Percentiles rank a stretch among this genome's conserved stretches.
These are phyloP conservation scores for Ceratocystis diversiconidia DNA, from an alignment of 2,329 filamentous ascomycete genomes.

Conservation along the genomic window DNA sequence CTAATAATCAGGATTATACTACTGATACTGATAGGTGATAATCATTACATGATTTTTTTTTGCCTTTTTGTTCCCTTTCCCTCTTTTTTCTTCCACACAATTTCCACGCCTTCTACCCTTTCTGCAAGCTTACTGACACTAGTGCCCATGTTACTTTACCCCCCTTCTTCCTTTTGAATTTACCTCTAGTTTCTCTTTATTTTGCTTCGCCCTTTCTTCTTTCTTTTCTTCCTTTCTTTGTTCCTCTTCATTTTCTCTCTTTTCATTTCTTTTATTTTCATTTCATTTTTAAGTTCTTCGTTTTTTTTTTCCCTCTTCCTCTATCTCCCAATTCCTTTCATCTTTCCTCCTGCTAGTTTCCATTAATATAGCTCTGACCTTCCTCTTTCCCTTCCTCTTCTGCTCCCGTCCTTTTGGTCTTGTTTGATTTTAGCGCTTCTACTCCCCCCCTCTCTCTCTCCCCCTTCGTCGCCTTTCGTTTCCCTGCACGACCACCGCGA, in stretches of 20 bases:
- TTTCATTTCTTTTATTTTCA: neutral
- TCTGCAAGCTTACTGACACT: conserved; percentile 1
- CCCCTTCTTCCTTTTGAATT: conserved; percentile 1
- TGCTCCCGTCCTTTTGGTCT: neutral
- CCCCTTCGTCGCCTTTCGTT: neutral
- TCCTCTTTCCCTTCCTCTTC: neutral
- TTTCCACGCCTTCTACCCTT: conserved; percentile 13
- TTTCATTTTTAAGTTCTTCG: neutral
- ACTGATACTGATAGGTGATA: too few species aligned
- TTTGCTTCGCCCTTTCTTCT: neutral
- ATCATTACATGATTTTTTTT: too few species aligned
- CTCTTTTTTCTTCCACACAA: conserved; percentile 8
- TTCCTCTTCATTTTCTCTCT: neutral
- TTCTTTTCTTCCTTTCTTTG: neutral
- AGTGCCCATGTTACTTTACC: neutral
- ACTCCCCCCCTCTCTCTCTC: neutral
- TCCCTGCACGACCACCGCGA: conserved; percentile 3
- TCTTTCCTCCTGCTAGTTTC: neutral
- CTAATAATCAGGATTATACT: too few species aligned
- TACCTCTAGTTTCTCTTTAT: neutral
- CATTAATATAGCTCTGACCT: conserved; percentile 1
- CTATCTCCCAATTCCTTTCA: neutral
- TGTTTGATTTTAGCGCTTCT: neutral
- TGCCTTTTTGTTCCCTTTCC: neutral
- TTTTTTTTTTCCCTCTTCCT: neutral